A percentile compares a stretch with the other conserved stretches of the same genome.
These are phyloP conservation scores for Ilex asprella DNA, from an alignment of 257 asterid genomes.

Conservation along the genomic window DNA sequence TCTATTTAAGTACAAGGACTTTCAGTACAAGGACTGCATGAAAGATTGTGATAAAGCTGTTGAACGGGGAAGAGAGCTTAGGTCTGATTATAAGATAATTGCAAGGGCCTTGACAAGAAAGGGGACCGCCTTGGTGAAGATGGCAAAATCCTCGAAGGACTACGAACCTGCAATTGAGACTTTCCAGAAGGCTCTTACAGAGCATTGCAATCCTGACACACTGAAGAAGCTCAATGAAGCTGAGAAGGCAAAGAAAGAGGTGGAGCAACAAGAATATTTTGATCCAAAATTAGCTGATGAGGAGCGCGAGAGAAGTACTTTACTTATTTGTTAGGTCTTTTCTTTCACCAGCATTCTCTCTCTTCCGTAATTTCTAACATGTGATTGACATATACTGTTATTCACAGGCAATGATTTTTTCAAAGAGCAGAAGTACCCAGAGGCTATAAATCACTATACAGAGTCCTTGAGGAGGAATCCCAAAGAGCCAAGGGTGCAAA, in stretches of 20 bases:
- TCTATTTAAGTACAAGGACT: not conserved
- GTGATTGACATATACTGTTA: not conserved
- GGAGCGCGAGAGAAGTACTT: slow-evolving; percentile 89
- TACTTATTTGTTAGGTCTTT: not conserved
- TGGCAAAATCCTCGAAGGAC: slow-evolving; percentile 73
- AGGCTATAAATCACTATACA: slow-evolving; percentile 71
- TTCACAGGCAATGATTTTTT: slow-evolving; percentile 63
- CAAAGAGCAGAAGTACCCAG: slow-evolving; percentile 89
- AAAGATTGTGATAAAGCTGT: slow-evolving; percentile 93
- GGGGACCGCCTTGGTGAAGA: slow-evolving; percentile 77
- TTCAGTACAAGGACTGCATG: slow-evolving; percentile 73
- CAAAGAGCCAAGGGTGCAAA: slow-evolving; percentile 52
- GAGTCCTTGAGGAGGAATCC: slow-evolving; percentile 86
- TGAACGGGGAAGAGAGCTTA: slow-evolving; percentile 85
- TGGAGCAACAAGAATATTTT: slow-evolving; percentile 80
- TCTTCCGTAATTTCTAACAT: not conserved
- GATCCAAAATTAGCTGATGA: slow-evolving; percentile 85
- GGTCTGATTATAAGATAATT: slow-evolving; percentile 79
- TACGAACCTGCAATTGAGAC: slow-evolving; percentile 74
- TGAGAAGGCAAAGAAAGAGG: slow-evolving; percentile 84
- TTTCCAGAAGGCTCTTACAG: slow-evolving; percentile 89
- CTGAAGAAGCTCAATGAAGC: slow-evolving; percentile 84
- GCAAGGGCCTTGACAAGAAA: slow-evolving; percentile 94
- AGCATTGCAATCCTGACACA: slow-evolving; percentile 92
- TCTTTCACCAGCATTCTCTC: no score